These are phyloP conservation scores for Myxozyma melibiosi DNA, from an alignment of 805 yeast genomes.

Conservation along the genomic window DNA sequence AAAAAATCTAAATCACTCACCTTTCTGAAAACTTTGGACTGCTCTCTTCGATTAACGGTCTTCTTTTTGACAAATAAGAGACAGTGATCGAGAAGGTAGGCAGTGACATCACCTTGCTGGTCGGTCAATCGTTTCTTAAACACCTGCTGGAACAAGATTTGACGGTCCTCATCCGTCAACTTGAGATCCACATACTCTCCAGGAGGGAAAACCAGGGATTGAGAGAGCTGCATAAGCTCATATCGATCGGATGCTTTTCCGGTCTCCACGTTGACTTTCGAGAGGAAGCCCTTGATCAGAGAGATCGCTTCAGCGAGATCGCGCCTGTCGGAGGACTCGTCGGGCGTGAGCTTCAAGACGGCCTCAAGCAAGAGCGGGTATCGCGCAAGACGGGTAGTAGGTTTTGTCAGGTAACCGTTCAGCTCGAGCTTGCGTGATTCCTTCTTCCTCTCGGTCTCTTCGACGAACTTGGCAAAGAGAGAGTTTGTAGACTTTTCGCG, in stretches of 20 bases:
- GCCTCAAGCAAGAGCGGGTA: slow-evolving; percentile 84
- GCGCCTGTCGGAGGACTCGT: slow-evolving; percentile 71
- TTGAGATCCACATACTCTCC: slow-evolving; percentile 87
- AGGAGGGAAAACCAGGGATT: slow-evolving; percentile 74
- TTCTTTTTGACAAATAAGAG: slow-evolving; percentile 82
- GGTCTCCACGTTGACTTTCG: slow-evolving; percentile 78
- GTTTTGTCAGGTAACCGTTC: slow-evolving; percentile 89
- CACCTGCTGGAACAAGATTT: slow-evolving; percentile 75
- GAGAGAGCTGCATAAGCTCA: slow-evolving; percentile 82
- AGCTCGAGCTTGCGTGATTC: slow-evolving; percentile 89
- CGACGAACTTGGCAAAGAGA: slow-evolving; percentile 88
- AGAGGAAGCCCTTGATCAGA: slow-evolving; percentile 72
- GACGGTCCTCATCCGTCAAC: slow-evolving; percentile 77
- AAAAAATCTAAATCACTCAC: not conserved
- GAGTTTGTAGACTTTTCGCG: slow-evolving; percentile 89
- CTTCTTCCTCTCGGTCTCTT: slow-evolving; percentile 81
- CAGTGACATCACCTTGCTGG: slow-evolving; percentile 73
- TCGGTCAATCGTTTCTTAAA: slow-evolving; percentile 70
- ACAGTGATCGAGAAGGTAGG: slow-evolving; percentile 86
- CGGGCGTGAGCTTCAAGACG: slow-evolving; percentile 77
- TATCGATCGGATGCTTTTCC: slow-evolving; percentile 94
- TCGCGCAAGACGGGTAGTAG: slow-evolving; percentile 93
- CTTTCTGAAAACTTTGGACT: slow-evolving; percentile 84
- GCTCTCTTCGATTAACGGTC: slow-evolving; percentile 85
- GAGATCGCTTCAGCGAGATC: slow-evolving; percentile 73